phyloP scores from a whole-genome alignment of 2,329 filamentous ascomycete species.

The Zymoseptoria brevis region DNA sequence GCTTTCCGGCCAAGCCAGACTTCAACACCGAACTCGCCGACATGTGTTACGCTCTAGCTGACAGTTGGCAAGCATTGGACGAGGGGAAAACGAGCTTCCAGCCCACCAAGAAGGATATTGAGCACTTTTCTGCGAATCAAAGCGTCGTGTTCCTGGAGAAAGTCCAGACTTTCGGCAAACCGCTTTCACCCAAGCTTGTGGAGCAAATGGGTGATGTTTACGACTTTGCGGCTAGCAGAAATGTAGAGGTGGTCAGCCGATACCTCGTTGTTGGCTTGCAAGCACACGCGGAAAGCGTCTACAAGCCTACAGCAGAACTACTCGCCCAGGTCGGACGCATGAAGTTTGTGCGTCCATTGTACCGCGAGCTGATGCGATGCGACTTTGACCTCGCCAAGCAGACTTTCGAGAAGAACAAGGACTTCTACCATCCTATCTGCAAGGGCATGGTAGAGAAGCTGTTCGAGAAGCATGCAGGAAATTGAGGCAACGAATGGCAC shows the following conservation, averaged over 20 bases:
- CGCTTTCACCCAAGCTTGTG: conserved; percentile 58
- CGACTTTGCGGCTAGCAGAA: conserved; percentile 63
- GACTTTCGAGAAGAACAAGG: conserved; percentile 79
- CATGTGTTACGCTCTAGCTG: conserved; percentile 71
- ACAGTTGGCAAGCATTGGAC: conserved; percentile 63
- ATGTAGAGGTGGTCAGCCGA: conserved; percentile 75
- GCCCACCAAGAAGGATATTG: conserved; percentile 61
- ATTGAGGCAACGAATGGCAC: neutral
- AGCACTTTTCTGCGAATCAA: conserved; percentile 74
- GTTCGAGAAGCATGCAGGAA: conserved; percentile 19
- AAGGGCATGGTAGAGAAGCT: conserved; percentile 72
- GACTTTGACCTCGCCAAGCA: conserved; percentile 66
- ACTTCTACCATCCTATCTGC: conserved; percentile 96
- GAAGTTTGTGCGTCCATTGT: conserved; percentile 93
- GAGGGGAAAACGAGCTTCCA: conserved; percentile 38
- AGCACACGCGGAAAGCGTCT: conserved; percentile 61
- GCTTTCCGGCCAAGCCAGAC: conserved; percentile 78
- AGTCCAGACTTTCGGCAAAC: conserved; percentile 58
- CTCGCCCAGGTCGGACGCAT: conserved; percentile 80
- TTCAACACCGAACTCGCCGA: conserved; percentile 87
- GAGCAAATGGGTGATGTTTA: conserved; percentile 69
- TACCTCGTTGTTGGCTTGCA: conserved; percentile 74
- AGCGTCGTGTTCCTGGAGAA: conserved; percentile 83
- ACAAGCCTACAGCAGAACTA: conserved; percentile 63
- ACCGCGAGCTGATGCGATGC: conserved; percentile 64